phyloP scores from a whole-genome alignment of 192 early-diverging fungal species.

The Coemansia sp. region DNA sequence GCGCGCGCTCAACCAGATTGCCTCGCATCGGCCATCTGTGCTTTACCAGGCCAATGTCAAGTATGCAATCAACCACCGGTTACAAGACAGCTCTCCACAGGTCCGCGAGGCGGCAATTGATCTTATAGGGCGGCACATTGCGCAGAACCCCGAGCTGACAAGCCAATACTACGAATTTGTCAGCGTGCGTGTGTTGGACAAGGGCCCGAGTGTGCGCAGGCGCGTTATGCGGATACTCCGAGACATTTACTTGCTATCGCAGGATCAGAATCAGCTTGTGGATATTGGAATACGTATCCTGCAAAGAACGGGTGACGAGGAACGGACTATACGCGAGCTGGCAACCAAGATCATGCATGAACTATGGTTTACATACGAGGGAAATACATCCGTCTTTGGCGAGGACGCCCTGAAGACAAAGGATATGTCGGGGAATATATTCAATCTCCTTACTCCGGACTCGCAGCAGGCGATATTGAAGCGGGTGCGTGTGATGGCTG shows the following conservation, averaged over 20 bases:
- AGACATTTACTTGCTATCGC: conserved; percentile 68
- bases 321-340: conserved; percentile 64
- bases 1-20: conserved; percentile 78
- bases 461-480: conserved; percentile 43
- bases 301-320: conserved; percentile 70
- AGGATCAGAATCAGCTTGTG: conserved; percentile 53
- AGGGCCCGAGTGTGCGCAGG: conserved; percentile 85
- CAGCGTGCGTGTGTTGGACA: conserved; percentile 82
- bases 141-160: conserved; percentile 65
- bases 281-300: conserved; percentile 75
- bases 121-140: conserved; percentile 79
- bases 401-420: conserved; percentile 22
- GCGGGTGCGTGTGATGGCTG: conserved; percentile 51
- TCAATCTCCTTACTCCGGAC: conserved; percentile 46
- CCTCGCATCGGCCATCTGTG: conserved; percentile 65
- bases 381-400: conserved; percentile 16
- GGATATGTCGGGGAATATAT: conserved; percentile 28
- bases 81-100: conserved; percentile 80
- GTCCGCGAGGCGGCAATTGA: conserved; percentile 94
- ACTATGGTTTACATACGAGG: conserved; percentile 67
- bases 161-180: conserved; percentile 79
- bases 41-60: conserved; percentile 67
- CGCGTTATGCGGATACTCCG: conserved; percentile 77
- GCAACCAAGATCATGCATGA: conserved; percentile 73
- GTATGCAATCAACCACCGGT: conserved; percentile 69